Evolutionary conservation across 176 grass and related monocot species (phyloP).

Genomic region (bread wheat (Triticum aestivum)): DNA sequence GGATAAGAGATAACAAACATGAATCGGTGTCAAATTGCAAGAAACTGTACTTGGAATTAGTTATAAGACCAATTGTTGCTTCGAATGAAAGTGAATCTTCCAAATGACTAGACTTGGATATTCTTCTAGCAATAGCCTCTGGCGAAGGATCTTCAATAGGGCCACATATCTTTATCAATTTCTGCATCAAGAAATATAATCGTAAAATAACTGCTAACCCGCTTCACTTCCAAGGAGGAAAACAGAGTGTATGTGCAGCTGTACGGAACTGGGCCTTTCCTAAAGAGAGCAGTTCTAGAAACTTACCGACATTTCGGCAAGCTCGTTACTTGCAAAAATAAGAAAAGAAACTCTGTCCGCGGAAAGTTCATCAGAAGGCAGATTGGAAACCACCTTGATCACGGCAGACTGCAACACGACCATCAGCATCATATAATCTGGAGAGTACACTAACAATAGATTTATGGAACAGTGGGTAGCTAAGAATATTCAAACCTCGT

Average conservation of each 20-base stretch:
- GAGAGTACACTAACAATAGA: constrained; percentile 26
- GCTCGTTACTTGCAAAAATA: constrained; percentile 65
- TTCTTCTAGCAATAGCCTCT: constrained; percentile 49
- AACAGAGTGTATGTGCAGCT: constrained; percentile 15
- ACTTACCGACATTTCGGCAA: constrained; percentile 76
- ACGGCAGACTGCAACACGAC: constrained; percentile 78
- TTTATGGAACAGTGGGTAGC: background rate
- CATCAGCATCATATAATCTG: constrained; percentile 27
- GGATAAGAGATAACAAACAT: constrained; percentile 78
- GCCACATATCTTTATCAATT: constrained; percentile 69
- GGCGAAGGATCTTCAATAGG: constrained; percentile 86
- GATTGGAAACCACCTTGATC: constrained; percentile 51
- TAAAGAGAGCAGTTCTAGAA: constrained; percentile 15
- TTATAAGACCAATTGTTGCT: constrained; percentile 66
- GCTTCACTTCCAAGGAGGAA: constrained; percentile 28
- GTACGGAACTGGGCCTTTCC: background rate
- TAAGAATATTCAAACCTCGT: constrained; percentile 54
- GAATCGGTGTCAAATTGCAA: constrained; percentile 68
- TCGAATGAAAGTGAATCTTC: constrained; percentile 80
- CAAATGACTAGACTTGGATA: constrained; percentile 57
- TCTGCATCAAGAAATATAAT: constrained; percentile 60
- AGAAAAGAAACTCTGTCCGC: constrained; percentile 53
- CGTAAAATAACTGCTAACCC: constrained; percentile 17
- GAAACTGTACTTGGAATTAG: constrained; percentile 75
- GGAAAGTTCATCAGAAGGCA: constrained; percentile 48